Conservation (phyloP, 345 rosid genomes). For the Citropsis articulata region DNA sequence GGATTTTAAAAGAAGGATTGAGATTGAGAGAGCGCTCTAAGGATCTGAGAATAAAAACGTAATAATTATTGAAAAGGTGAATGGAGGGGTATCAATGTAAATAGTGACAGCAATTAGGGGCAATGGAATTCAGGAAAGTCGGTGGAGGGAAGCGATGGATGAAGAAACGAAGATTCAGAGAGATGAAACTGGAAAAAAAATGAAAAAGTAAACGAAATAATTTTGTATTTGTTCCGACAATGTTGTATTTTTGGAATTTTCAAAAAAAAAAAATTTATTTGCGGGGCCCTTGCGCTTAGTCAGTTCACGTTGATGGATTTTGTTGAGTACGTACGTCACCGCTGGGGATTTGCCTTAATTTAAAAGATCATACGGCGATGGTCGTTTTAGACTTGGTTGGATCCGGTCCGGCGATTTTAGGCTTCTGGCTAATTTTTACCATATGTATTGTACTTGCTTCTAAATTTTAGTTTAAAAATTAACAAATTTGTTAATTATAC, state of each 20-base stretch:
- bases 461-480: not conserved
- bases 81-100: conserved; percentile 6
- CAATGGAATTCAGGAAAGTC: not conserved
- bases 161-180: not conserved
- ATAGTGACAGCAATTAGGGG: not conserved
- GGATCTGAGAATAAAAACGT: not conserved
- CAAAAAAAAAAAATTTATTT: no score
- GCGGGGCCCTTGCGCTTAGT: not conserved
- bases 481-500: not conserved
- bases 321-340: not conserved
- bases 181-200: not conserved
- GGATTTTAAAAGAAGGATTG: not conserved
- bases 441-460: not conserved
- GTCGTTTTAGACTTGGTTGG: not conserved
- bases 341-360: not conserved
- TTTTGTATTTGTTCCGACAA: not conserved
- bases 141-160: conserved; percentile 3
- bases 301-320: not conserved
- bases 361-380: not conserved
- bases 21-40: not conserved
- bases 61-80: not conserved
- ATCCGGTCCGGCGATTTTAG: not conserved
- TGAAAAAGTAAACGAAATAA: not conserved
- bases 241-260: not conserved
- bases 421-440: not conserved